These are phyloP conservation scores for Aurantiochytrium sp. DNA, from an alignment of 108 stramenopile genomes.

Conservation along the genomic window DNA sequence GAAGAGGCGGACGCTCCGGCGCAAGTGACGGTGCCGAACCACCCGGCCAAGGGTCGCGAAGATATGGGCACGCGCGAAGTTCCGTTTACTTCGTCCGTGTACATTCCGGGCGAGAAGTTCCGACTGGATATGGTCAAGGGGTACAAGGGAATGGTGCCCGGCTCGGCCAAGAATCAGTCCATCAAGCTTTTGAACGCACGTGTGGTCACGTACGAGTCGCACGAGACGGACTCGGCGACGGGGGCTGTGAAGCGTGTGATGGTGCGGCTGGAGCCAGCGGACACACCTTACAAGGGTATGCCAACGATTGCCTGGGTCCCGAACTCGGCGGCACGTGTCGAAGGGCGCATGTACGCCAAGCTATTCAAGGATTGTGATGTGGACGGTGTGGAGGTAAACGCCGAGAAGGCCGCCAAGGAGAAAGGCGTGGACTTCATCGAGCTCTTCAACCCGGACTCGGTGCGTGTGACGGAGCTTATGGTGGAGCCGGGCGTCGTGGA, in stretches of 20 bases:
- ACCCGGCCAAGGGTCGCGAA: slow-evolving; percentile 68
- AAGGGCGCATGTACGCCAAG: slow-evolving; percentile 79
- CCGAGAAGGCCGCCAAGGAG: slow-evolving; percentile 47
- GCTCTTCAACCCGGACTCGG: slow-evolving; percentile 75
- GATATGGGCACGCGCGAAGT: slow-evolving; percentile 39
- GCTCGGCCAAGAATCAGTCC: slow-evolving; percentile 36
- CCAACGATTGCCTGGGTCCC: slow-evolving; percentile 40
- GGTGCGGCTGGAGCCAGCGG: not conserved
- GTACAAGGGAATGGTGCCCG: slow-evolving; percentile 83
- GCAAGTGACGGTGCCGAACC: slow-evolving; percentile 74
- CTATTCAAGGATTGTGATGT: slow-evolving; percentile 62
- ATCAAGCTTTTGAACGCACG: slow-evolving; percentile 31
- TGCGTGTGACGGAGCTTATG: slow-evolving; percentile 61
- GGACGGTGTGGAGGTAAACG: not conserved
- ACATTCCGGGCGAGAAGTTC: slow-evolving; percentile 82
- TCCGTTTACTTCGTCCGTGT: slow-evolving; percentile 65
- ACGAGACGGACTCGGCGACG: slow-evolving; percentile 55
- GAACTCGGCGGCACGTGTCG: slow-evolving; percentile 24
- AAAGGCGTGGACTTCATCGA: slow-evolving; percentile 72
- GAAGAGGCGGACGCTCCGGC: slow-evolving; percentile 51
- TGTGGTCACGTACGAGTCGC: slow-evolving; percentile 60
- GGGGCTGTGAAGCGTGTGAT: slow-evolving; percentile 52
- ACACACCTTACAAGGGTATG: not conserved
- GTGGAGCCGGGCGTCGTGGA: slow-evolving; percentile 67
- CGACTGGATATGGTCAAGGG: slow-evolving; percentile 62